Evolutionary conservation across 495 filamentous ascomycete species (phyloP).

Genomic region (Neurospora africana): DNA sequence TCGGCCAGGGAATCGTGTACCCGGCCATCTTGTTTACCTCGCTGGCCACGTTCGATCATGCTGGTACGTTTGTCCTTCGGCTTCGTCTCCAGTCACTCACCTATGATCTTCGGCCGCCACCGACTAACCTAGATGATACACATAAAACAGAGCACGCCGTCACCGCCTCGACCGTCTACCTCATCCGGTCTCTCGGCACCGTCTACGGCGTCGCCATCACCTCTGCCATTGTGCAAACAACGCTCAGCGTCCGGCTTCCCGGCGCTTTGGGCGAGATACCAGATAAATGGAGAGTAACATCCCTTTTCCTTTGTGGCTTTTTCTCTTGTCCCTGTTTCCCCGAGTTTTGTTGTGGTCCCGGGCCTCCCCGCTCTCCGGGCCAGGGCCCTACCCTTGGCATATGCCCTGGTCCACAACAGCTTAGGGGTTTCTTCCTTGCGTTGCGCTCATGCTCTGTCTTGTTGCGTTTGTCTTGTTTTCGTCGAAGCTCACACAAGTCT

Average conservation of each 20-base stretch:
- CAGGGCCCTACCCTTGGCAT: not conserved
- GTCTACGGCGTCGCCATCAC: conserved; percentile 57
- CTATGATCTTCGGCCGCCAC: not conserved
- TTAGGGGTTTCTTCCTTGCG: not conserved
- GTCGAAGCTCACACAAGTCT: not conserved
- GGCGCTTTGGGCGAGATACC: conserved; percentile 49
- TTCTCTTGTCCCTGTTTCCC: not conserved
- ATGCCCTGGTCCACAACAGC: not conserved
- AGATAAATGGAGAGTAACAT: conserved; percentile 55
- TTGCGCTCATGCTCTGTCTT: not conserved
- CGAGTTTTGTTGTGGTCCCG: not conserved
- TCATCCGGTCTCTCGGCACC: conserved; percentile 51
- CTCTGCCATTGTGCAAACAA: conserved; percentile 53
- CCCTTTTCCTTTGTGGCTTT: conserved; percentile 17
- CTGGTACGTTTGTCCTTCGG: conserved; percentile 30
- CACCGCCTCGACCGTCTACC: conserved; percentile 51
- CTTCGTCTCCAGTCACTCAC: not conserved
- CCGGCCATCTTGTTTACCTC: conserved; percentile 53
- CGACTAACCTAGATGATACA: not conserved
- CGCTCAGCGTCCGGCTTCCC: conserved; percentile 45
- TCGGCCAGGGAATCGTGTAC: conserved; percentile 56
- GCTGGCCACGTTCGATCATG: conserved; percentile 51
- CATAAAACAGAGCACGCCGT: conserved; percentile 47
- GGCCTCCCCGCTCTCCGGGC: not conserved
- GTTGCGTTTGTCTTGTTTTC: not conserved